Base-by-base conservation (phyloP, 495 filamentous ascomycete species). In the Penicillium coffeae region DNA sequence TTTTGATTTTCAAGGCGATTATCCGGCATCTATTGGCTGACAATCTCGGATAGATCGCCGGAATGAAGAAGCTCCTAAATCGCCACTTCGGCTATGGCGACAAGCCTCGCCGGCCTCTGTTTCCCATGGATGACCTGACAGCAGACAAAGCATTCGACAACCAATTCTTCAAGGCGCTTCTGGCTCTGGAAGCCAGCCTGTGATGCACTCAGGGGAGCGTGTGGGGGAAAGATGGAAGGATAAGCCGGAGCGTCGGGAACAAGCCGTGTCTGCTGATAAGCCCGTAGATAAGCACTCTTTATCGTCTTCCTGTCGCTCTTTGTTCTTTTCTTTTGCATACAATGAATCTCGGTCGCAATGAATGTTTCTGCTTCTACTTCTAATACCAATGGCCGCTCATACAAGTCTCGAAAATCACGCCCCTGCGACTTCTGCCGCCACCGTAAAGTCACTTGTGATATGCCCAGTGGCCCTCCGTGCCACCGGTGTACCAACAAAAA, bases 401-500 rank as follows among this genome's bases (percentile, higher is more conserved):
- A 45, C 33, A 45, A 45, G 14, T 45, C 43, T 25, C 43, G 43
- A 37, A 45, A 45, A 33, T 45, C 14, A 3, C 43, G 43, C 1
- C 43, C 43, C 3, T 45, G 43, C 32, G 43, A 45, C 15, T 14
- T 20, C 18, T 45, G 43, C 25, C 43, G 43, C 32, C 21, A 15
- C 6, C 43, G 43, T 37, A 45, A 45, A 37, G 43, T 45, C 9
- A 37, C 43, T 13, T 45, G 43, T 15, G 43, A 45, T 20, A 45
- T 45, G 43, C 43, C 43, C 33, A 7, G 38, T 45, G 43, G 43
- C 1, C 43, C 43, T 5, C 43, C 43, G 3, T 45, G 43, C 9
- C 30, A 37, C 18, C 43, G 43, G 22, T 45, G 43, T n/a, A 33
- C 33, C 8, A 12, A 19, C 33, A 45, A 45, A 45, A 19, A 22